Base-by-base conservation (phyloP, 768 basidiomycete genomes). In the Amanita exitialis region DNA sequence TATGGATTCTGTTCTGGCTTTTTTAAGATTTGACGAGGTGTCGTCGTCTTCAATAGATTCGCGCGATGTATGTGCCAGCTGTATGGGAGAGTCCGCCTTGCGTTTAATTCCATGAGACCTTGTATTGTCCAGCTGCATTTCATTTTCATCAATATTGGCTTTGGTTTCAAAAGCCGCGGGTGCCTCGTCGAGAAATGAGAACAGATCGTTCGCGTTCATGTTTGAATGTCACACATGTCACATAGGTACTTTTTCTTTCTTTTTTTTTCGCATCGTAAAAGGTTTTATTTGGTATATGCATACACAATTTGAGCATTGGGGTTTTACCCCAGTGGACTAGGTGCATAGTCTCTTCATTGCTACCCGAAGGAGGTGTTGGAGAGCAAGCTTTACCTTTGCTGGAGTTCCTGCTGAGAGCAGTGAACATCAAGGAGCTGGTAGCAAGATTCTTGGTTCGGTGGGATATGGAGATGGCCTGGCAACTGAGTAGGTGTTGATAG, bases 151-250 rank as follows among this genome's bases (percentile, higher is more conserved):
- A 6, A 67, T 59, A 20, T 65, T 61, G 8, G 57, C 18, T 6
- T 66, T 62, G 13, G 69, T 66, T 36, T 60, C 58, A 4, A 68
- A 60, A 7, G 60, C 59, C 34, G 21, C 34, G 3, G 63, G 63
- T 6, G 59, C 59, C 25, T 75, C 75, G 51, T 82, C 75, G 39
- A 86, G 75, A 63, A 86, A 86, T 2, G 82, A 82, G 62, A 86
- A 86, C 30, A 86, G 72, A 59, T 84, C 80, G 61, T 67, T 70
- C 42, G 70, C 63, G 63, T 70, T 64, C 74, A 77, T 75, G 52
- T 58, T 47, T 58, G 58, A 59, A 47, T 66, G 21, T 64, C 61
- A 37, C 54, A 51, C 55, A 61, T 43, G 62, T 60, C 47, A 64
- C 61, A n/a, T 7, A 28, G 28, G 28, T 3, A 1, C 3, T 27